These are phyloP conservation scores for Melampsora larici-populina DNA, from an alignment of 1,284 basidiomycete species.

Conservation along the genomic window DNA sequence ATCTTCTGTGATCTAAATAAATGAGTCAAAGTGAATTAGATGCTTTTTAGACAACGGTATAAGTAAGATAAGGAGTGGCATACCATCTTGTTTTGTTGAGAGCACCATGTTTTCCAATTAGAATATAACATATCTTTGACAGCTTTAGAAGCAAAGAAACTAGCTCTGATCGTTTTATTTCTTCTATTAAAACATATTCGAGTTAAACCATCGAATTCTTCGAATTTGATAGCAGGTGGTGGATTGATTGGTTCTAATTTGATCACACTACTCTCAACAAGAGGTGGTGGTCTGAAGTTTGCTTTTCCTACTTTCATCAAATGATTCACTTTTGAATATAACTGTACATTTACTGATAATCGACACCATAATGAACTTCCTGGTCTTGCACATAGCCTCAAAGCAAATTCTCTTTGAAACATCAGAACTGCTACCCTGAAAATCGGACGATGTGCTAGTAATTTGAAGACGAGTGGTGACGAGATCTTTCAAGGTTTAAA, in stretches of 20 bases:
- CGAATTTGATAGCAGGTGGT: constrained; percentile 89
- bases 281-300: constrained; percentile 92
- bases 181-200: constrained; percentile 82
- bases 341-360: constrained; percentile 92
- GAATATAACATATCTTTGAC: constrained; percentile 90
- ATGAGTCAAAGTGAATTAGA: not conserved
- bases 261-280: constrained; percentile 90
- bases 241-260: constrained; percentile 88
- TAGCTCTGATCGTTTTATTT: constrained; percentile 86
- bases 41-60: not conserved
- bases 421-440: constrained; percentile 94
- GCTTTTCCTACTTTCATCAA: constrained; percentile 94
- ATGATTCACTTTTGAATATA: constrained; percentile 90
- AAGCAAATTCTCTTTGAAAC: constrained; percentile 98
- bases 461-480: constrained; percentile 92
- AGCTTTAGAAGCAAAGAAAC: constrained; percentile 77
- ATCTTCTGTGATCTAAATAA: constrained; percentile 6
- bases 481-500: constrained; percentile 64
- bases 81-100: constrained; percentile 63
- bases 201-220: constrained; percentile 93
- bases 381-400: constrained; percentile 83
- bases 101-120: constrained; percentile 92
- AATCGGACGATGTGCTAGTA: constrained; percentile 90
- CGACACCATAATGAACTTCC: constrained; percentile 85
- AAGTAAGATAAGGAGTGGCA: not conserved